Evolutionary conservation across 2,329 filamentous ascomycete species (phyloP), one percentile per base, ranked within the genome.

Genomic region (Phoma sp.): DNA sequence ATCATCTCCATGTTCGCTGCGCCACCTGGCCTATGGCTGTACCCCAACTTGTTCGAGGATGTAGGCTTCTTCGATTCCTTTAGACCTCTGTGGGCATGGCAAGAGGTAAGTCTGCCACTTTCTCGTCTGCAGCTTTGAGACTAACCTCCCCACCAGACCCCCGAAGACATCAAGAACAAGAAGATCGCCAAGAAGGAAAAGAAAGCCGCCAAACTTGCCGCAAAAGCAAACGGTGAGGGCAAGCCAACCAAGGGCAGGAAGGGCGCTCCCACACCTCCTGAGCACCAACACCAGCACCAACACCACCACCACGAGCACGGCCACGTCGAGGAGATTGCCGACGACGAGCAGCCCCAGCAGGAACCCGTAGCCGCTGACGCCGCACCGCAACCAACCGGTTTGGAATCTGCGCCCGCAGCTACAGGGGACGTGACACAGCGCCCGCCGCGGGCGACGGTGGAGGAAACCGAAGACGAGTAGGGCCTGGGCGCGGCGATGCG

Each of bases 11-110:
- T 96, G 77, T 96, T 98, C 72, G 82, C 84, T 15, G 82, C 86
- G 0, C 81, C 93, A 3, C 95, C 95, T 2, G 95, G 95, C 68
- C 82, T 99, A n/a, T 99, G 95, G 95, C 83, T 99, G 39, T 99
- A 94, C 79, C 95, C 95, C 43, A 99, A 99, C 73, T 80, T 99
- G 19, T 99, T 97, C 81, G 95, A 99, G 76, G 95, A 99, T 73
- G 95, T 99, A 25, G 96, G 94, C 7, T 98, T 99, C 80, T 89
- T 99, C 77, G 95, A 99, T 74, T 96, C 91, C 70, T 99, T 99
- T 84, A 89, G 89, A 72, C 95, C 95, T 19, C 79, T 96, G 6
- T 99, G 95, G 94, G 95, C 92, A 57, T 99, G 95, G 95, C 95
- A 99, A 76, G 93, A 96, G 85, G 92, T 96, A 65, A 27, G 67